Percentiles rank a stretch among this genome's conserved stretches.
These are phyloP conservation scores for Aspergillus nanangensis DNA, from an alignment of 495 filamentous ascomycete species.

Conservation along the genomic window DNA sequence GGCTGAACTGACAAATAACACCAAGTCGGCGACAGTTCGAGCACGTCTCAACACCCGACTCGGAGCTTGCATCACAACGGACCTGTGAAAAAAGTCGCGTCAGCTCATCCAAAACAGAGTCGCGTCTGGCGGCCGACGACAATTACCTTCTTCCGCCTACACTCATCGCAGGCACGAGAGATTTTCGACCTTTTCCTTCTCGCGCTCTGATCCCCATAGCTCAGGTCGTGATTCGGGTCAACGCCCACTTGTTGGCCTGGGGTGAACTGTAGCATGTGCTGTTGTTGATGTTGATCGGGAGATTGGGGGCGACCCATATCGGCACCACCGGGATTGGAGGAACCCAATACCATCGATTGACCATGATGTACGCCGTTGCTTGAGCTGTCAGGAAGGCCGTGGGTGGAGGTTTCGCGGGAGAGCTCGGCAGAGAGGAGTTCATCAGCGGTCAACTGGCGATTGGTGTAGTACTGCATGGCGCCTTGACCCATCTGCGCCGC, in stretches of 20 bases:
- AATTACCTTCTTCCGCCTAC: conserved; percentile 81
- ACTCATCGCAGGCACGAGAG: conserved; percentile 92
- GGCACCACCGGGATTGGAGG: conserved; percentile 28
- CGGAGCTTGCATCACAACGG: conserved; percentile 83
- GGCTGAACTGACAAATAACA: conserved; percentile 79
- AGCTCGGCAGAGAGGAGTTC: conserved; percentile 43
- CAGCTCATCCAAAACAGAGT: neutral
- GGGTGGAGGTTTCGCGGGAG: conserved; percentile 40
- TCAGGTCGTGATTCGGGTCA: conserved; percentile 46
- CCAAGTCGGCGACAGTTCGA: conserved; percentile 79
- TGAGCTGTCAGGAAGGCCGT: conserved; percentile 38
- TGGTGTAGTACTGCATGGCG: conserved; percentile 41
- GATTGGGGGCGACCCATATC: conserved; percentile 38
- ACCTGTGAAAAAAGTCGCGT: conserved; percentile 51
- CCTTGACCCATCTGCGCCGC: conserved; percentile 45
- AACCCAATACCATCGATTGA: conserved; percentile 40
- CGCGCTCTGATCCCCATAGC: conserved; percentile 58
- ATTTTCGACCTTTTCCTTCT: conserved; percentile 86
- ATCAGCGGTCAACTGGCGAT: conserved; percentile 44
- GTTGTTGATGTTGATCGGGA: conserved; percentile 42
- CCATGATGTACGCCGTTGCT: conserved; percentile 38
- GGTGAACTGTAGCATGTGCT: conserved; percentile 44
- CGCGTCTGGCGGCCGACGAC: conserved; percentile 9
- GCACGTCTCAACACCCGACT: conserved; percentile 74
- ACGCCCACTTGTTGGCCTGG: conserved; percentile 47